Evolutionary conservation across 208 protist genomes (phyloP).

Genomic region (Acanthamoeba lenticulata): DNA sequence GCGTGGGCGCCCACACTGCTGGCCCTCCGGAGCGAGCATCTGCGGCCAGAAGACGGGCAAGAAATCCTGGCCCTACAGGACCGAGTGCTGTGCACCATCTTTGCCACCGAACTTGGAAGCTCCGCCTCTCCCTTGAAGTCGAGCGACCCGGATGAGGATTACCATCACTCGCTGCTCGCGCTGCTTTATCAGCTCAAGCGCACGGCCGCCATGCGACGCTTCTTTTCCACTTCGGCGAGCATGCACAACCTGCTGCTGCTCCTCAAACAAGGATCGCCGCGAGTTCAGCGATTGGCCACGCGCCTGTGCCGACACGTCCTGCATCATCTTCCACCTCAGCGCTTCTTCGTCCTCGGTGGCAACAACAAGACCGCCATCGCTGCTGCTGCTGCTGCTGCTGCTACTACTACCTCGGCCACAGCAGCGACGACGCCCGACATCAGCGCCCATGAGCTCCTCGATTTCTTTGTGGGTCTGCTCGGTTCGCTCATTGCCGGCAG

Average conservation of each 20-base stretch:
- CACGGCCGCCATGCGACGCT: background rate
- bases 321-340: background rate
- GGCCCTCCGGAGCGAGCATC: background rate
- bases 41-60: background rate
- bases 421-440: background rate
- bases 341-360: no score
- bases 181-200: slow-evolving; percentile 51
- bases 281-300: slow-evolving; percentile 24
- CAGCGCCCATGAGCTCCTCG: slow-evolving; percentile 18
- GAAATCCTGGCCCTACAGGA: slow-evolving; percentile 6
- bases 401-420: no score
- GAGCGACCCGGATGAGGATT: slow-evolving; percentile 41
- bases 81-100: background rate
- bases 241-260: slow-evolving; percentile 39
- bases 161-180: slow-evolving; percentile 18
- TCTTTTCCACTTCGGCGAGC: slow-evolving; percentile 23
- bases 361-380: no score
- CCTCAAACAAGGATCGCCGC: slow-evolving; percentile 29
- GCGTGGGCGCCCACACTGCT: background rate
- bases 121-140: background rate
- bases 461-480: slow-evolving; percentile 1
- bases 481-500: background rate
- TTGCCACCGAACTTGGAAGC: slow-evolving; percentile 13
- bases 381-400: no score
- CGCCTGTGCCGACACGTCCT: slow-evolving; percentile 33